A percentile compares a stretch with the other conserved stretches of the same genome.
Evolutionary conservation across 2,329 filamentous ascomycete species (phyloP).

Genomic region (Metarhizium rileyi): DNA sequence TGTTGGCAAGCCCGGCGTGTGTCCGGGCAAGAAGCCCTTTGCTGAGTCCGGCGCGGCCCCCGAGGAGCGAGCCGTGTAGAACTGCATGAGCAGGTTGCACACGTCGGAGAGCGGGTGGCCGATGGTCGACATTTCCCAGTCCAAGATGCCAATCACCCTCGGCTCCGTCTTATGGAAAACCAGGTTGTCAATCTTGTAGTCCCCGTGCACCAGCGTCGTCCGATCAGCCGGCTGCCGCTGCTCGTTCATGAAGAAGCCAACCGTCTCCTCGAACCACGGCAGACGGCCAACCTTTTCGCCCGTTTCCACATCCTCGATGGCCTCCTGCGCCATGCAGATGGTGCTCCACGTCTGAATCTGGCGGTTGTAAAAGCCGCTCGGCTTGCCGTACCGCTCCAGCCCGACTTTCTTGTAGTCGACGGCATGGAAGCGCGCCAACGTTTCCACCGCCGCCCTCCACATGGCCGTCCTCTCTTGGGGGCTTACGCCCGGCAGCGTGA

Average conservation of each 20-base stretch:
- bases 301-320: conserved; percentile 66
- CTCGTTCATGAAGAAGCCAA: conserved; percentile 65
- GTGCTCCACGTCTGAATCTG: conserved; percentile 76
- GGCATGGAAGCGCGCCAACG: conserved; percentile 76
- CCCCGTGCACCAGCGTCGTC: conserved; percentile 77
- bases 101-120: conserved; percentile 93
- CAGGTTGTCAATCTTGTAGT: conserved; percentile 91
- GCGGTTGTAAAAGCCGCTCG: conserved; percentile 69
- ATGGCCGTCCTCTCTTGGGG: conserved; percentile 62
- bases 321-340: conserved; percentile 70
- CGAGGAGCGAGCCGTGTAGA: conserved; percentile 24
- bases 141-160: conserved; percentile 81
- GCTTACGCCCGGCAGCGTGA: conserved; percentile 63
- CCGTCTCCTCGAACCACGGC: conserved; percentile 72
- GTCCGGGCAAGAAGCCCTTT: conserved; percentile 49
- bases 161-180: conserved; percentile 86
- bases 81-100: conserved; percentile 56
- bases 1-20: conserved; percentile 52
- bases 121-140: conserved; percentile 98
- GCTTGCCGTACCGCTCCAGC: conserved; percentile 63
- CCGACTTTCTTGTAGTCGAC: conserved; percentile 58
- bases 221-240: conserved; percentile 65
- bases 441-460: conserved; percentile 78
- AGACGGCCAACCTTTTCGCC: conserved; percentile 68
- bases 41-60: conserved; percentile 18